Evolutionary conservation across 805 yeast genomes (phyloP).

Genomic region (Ogataea haglerorum): DNA sequence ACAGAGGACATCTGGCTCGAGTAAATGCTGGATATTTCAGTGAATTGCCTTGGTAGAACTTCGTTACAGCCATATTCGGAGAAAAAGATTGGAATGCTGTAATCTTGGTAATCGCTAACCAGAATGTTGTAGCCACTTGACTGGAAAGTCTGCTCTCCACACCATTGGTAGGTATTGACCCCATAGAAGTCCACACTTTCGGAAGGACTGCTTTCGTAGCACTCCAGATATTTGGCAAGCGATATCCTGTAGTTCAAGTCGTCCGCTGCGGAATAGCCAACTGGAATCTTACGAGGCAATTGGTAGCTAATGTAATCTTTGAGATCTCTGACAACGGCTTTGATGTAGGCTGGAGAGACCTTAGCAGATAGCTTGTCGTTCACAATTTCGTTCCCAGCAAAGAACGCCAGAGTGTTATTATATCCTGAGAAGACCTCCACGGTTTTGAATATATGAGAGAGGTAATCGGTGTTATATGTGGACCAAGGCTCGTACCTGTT

Average conservation of each 20-base stretch:
- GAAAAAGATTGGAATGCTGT: constrained; percentile 74
- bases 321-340: constrained; percentile 77
- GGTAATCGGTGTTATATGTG: constrained; percentile 64
- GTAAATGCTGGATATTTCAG: constrained; percentile 68
- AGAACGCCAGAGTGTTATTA: constrained; percentile 85
- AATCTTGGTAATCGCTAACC: constrained; percentile 65
- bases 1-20: constrained; percentile 69
- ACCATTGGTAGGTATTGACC: constrained; percentile 79
- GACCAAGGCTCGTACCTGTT: constrained; percentile 95
- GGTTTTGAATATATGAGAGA: constrained; percentile 72
- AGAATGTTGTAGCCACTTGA: constrained; percentile 73
- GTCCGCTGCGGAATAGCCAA: constrained; percentile 97
- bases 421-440: constrained; percentile 79
- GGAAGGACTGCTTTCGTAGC: constrained; percentile 49
- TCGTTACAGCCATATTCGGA: constrained; percentile 93
- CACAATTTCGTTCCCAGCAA: constrained; percentile 89
- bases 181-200: constrained; percentile 79
- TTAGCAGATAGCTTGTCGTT: constrained; percentile 74
- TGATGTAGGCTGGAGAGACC: constrained; percentile 69
- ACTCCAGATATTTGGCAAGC: constrained; percentile 75
- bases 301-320: constrained; percentile 62
- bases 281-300: constrained; percentile 68
- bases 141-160: constrained; percentile 81
- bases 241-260: constrained; percentile 75
- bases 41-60: constrained; percentile 73